Conservation (phyloP, 768 basidiomycete species). For the Suillus clintonianus region DNA sequence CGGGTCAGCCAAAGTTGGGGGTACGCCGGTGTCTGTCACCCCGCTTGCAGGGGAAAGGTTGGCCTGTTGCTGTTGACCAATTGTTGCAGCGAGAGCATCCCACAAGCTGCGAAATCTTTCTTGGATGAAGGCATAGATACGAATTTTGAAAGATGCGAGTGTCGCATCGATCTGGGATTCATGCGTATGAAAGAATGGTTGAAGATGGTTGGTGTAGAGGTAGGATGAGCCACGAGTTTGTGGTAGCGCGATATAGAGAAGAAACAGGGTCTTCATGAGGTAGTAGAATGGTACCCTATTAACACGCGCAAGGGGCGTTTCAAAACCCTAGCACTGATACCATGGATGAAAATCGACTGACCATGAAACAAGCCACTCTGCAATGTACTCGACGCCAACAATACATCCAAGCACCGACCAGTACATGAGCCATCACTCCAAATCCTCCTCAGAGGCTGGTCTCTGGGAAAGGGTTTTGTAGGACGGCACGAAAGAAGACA, state of each 20-base stretch:
- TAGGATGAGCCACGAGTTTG: constrained; percentile 88
- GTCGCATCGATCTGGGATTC: constrained; percentile 84
- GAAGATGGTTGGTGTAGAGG: constrained; percentile 77
- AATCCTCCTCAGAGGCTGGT: constrained; percentile 80
- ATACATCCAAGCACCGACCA: constrained; percentile 90
- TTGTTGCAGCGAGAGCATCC: constrained; percentile 57
- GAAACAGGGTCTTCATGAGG: constrained; percentile 76
- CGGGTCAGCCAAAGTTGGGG: constrained; percentile 52
- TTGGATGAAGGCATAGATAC: constrained; percentile 65
- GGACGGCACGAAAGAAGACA: too few relatives aligned
- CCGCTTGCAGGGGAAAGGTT: constrained; percentile 19
- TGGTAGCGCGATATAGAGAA: constrained; percentile 88
- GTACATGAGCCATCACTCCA: constrained; percentile 97
- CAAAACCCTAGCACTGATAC: background rate
- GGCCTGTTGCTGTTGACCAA: constrained; percentile 44
- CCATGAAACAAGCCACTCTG: constrained; percentile 90
- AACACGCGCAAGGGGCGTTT: background rate
- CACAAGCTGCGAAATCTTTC: constrained; percentile 63
- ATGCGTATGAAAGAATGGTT: constrained; percentile 81
- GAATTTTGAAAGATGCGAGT: constrained; percentile 63
- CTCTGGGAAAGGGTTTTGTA: constrained; percentile 90
- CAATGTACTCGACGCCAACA: constrained; percentile 78
- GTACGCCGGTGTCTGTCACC: constrained; percentile 30
- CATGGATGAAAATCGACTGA: constrained; percentile 37
- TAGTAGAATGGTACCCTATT: constrained; percentile 85